These are phyloP conservation scores for Tylopilus sp. DNA, from an alignment of 1,284 basidiomycete species.

Conservation along the genomic window DNA sequence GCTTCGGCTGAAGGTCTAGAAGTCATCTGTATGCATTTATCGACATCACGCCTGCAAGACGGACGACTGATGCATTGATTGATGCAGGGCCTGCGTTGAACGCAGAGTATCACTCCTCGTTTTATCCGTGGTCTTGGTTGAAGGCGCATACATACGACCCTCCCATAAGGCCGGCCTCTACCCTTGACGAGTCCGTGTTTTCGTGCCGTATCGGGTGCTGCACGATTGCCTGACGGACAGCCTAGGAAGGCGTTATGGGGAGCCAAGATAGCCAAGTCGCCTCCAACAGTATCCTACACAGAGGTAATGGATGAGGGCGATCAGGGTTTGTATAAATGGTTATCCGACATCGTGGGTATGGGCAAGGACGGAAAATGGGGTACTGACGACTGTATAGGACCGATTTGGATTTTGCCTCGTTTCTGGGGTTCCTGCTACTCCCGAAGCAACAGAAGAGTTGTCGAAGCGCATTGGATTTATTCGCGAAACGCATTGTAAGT, in stretches of 20 bases:
- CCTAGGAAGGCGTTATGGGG: conserved; percentile 82
- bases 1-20: conserved; percentile 70
- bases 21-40: conserved; percentile 60
- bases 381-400: conserved; percentile 56
- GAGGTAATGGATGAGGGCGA: conserved; percentile 76
- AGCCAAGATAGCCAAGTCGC: conserved; percentile 73
- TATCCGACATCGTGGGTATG: conserved; percentile 77
- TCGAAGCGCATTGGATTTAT: conserved; percentile 85
- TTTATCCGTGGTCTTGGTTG: conserved; percentile 90
- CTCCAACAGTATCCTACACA: conserved; percentile 78
- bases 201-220: background rate
- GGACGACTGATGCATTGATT: conserved; percentile 17
- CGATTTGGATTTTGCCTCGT: conserved; percentile 91
- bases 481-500: conserved; percentile 88
- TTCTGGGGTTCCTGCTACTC: conserved; percentile 78
- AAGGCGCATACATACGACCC: conserved; percentile 78
- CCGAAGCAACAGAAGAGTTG: conserved; percentile 85
- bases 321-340: conserved; percentile 78
- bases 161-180: conserved; percentile 45
- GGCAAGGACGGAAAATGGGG: background rate
- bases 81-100: conserved; percentile 64
- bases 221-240: background rate
- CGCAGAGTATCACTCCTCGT: conserved; percentile 64
- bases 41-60: background rate
- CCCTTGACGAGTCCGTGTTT: conserved; percentile 51